Conservation (phyloP, 106 monocot genomes). For the Dendrobium chrysotoxum region DNA sequence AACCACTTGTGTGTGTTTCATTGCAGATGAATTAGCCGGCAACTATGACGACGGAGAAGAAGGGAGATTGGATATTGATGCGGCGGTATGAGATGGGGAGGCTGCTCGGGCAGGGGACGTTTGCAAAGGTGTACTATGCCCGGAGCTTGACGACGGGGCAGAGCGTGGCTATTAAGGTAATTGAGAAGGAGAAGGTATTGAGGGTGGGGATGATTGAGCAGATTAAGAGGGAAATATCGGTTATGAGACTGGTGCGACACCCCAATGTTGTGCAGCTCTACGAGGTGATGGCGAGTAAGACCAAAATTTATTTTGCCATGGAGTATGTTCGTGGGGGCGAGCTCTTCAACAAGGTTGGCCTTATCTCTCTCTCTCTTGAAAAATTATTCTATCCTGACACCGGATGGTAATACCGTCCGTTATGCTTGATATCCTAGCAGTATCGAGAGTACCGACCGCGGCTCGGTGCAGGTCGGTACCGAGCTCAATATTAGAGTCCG, state of each 20-base stretch:
- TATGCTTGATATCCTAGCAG: no score
- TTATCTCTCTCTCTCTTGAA: no score
- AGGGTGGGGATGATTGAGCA: slow-evolving; percentile 56
- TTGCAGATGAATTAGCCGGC: background rate
- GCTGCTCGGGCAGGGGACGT: slow-evolving; percentile 53
- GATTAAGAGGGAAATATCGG: slow-evolving; percentile 62
- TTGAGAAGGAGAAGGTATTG: slow-evolving; percentile 56
- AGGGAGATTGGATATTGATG: slow-evolving; percentile 54
- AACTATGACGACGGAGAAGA: slow-evolving; percentile 9
- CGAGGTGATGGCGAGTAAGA: slow-evolving; percentile 80
- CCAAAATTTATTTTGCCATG: slow-evolving; percentile 69
- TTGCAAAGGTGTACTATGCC: slow-evolving; percentile 57
- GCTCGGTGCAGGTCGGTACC: no score
- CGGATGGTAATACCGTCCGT: no score
- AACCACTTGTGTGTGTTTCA: background rate
- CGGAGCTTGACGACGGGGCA: slow-evolving; percentile 29
- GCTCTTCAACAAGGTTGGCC: slow-evolving; percentile 40
- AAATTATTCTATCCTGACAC: no score
- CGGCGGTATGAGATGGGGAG: slow-evolving; percentile 49
- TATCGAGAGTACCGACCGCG: no score
- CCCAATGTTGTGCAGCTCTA: slow-evolving; percentile 63
- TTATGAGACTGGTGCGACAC: slow-evolving; percentile 61
- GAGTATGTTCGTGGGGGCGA: slow-evolving; percentile 62
- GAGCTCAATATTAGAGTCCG: no score
- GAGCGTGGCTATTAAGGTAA: slow-evolving; percentile 55